A percentile compares a stretch with the other conserved stretches of the same genome.
Conservation (phyloP, 176 grass and related monocot species). For the Luzula sylvatica region DNA sequence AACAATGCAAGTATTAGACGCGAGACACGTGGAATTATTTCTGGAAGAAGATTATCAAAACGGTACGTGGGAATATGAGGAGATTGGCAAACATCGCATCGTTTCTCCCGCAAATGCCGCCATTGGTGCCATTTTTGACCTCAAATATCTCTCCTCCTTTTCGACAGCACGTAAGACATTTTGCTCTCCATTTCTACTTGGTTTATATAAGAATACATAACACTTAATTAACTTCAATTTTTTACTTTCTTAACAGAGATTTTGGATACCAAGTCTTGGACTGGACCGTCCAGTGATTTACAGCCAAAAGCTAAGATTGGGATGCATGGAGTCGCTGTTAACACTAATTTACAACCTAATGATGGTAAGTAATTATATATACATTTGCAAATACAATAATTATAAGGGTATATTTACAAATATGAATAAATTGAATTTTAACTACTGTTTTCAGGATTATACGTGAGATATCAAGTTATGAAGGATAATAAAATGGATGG, state of each 20-base stretch:
- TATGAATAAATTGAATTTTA: conserved; percentile 6
- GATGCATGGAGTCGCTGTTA: conserved; percentile 44
- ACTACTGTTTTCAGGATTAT: conserved; percentile 31
- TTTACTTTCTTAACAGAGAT: conserved; percentile 10
- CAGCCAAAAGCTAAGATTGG: conserved; percentile 34
- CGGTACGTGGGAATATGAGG: conserved; percentile 61
- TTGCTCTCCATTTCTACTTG: background rate
- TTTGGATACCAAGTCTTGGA: conserved; percentile 39
- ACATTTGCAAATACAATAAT: background rate
- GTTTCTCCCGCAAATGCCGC: conserved; percentile 23
- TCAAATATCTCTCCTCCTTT: conserved; percentile 2
- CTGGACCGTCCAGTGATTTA: conserved; percentile 23
- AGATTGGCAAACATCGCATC: conserved; percentile 43
- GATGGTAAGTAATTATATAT: conserved; percentile 29
- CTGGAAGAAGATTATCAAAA: conserved; percentile 51
- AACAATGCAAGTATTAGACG: conserved; percentile 74
- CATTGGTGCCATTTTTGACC: conserved; percentile 58
- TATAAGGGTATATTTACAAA: background rate
- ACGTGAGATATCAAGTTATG: conserved; percentile 56
- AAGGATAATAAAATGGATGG: conserved; percentile 29
- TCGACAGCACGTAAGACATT: conserved; percentile 24
- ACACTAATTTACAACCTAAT: conserved; percentile 58
- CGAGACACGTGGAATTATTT: conserved; percentile 69
- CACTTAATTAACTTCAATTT: background rate
- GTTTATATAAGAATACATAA: no score